Evolutionary conservation across 345 rosid genomes (phyloP).

Genomic region (Anacardium occidentale): DNA sequence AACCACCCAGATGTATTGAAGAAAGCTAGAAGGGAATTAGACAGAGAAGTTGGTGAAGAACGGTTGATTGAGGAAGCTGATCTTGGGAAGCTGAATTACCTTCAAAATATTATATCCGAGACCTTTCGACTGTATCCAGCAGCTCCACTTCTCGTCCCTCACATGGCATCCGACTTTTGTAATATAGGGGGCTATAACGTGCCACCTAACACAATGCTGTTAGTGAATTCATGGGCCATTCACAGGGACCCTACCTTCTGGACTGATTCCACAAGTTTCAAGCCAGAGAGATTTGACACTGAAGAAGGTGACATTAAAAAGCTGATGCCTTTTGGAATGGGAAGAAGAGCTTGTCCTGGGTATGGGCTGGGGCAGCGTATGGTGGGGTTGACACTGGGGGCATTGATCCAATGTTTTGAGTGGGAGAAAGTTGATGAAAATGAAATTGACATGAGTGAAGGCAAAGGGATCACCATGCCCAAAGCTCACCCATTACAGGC

Average conservation of each 20-base stretch:
- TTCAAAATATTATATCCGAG: slow-evolving; percentile 10
- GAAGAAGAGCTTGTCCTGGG: slow-evolving; percentile 36
- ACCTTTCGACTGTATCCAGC: not conserved
- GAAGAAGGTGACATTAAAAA: not conserved
- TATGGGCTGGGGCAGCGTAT: slow-evolving; percentile 20
- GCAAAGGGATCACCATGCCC: slow-evolving; percentile 16
- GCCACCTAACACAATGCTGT: slow-evolving; percentile 3
- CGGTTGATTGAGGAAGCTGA: slow-evolving; percentile 15
- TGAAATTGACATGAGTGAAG: slow-evolving; percentile 26
- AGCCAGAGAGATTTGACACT: slow-evolving; percentile 10
- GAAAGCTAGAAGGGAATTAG: slow-evolving; percentile 13
- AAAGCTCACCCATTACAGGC: slow-evolving; percentile 21
- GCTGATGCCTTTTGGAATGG: slow-evolving; percentile 25
- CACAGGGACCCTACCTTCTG: slow-evolving; percentile 16
- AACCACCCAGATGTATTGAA: not conserved
- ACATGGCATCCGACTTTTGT: not conserved
- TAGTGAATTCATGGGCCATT: slow-evolving; percentile 16
- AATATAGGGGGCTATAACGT: slow-evolving; percentile 6
- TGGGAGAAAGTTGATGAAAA: slow-evolving; percentile 24
- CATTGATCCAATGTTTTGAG: slow-evolving; percentile 34
- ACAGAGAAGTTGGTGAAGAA: not conserved
- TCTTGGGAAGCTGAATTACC: slow-evolving; percentile 9
- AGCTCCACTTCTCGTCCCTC: not conserved
- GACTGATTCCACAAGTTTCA: slow-evolving; percentile 11
- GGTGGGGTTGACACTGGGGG: slow-evolving; percentile 22